A percentile compares a stretch with the other conserved stretches of the same genome.
Evolutionary conservation across 108 stramenopile genomes (phyloP).

Genomic region (Licmophora abbreviata): DNA sequence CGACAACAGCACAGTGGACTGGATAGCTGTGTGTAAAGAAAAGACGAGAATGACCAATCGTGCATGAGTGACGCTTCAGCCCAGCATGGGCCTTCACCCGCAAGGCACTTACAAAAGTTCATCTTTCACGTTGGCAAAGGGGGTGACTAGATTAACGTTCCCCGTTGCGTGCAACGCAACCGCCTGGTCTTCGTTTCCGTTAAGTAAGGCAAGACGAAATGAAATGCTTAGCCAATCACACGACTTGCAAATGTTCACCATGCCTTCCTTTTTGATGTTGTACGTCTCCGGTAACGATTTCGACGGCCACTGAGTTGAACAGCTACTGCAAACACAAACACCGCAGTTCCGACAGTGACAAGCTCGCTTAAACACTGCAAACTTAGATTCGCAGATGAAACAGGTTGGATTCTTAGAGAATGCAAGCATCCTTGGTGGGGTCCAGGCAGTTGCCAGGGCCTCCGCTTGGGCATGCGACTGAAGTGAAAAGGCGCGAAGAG

Average conservation of each 20-base stretch:
- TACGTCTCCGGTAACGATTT: slow-evolving; percentile 57
- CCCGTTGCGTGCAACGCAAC: slow-evolving; percentile 43
- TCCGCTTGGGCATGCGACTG: slow-evolving; percentile 33
- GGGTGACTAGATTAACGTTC: slow-evolving; percentile 37
- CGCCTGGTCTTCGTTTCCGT: slow-evolving; percentile 42
- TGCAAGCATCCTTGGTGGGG: slow-evolving; percentile 43
- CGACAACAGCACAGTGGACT: slow-evolving; percentile 46
- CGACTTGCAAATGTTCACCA: slow-evolving; percentile 37
- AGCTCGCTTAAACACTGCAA: slow-evolving; percentile 35
- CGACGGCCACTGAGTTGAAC: slow-evolving; percentile 36
- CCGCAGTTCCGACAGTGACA: slow-evolving; percentile 66
- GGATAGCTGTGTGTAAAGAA: slow-evolving; percentile 27
- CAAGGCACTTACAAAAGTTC: slow-evolving; percentile 46
- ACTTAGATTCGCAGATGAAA: slow-evolving; percentile 32
- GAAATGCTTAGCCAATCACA: slow-evolving; percentile 48
- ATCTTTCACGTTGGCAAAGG: slow-evolving; percentile 50
- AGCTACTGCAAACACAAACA: slow-evolving; percentile 39
- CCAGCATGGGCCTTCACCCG: no score
- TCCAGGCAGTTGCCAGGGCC: slow-evolving; percentile 29
- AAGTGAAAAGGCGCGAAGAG: slow-evolving; percentile 34
- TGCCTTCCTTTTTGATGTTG: slow-evolving; percentile 38
- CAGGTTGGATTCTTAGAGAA: slow-evolving; percentile 30
- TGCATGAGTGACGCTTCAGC: no score
- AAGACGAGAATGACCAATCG: background rate
- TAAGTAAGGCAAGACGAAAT: slow-evolving; percentile 48